A percentile compares a stretch with the other conserved stretches of the same genome.
Evolutionary conservation across 2,329 filamentous ascomycete species (phyloP).

Genomic region (Huntiella omanensis): DNA sequence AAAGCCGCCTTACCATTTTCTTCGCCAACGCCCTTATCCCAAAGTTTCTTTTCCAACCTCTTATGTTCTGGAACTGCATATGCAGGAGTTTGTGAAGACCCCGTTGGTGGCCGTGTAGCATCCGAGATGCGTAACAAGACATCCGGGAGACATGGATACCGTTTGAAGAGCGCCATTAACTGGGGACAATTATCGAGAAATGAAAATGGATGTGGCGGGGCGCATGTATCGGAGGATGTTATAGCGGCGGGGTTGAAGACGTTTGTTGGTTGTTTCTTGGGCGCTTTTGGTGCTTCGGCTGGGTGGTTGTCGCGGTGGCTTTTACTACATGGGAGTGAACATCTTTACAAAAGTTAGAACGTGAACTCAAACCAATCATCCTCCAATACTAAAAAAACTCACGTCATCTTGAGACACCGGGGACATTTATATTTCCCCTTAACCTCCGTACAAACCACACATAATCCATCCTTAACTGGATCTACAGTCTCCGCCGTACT

Average conservation of each 20-base stretch:
- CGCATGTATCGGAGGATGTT: constrained; percentile 5
- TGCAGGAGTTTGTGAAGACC: constrained; percentile 6
- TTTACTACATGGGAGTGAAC: constrained; percentile 39
- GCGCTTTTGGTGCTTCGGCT: constrained; percentile 19
- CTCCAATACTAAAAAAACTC: constrained; percentile 17
- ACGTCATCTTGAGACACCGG: constrained; percentile 40
- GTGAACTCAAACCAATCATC: not conserved
- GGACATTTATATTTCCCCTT: constrained; percentile 44
- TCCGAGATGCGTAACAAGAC: constrained; percentile 30
- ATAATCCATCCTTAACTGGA: constrained; percentile 16
- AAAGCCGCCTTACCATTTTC: constrained; percentile 35
- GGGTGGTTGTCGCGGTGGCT: constrained; percentile 32
- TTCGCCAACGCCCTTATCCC: constrained; percentile 40
- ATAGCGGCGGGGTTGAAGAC: constrained; percentile 7
- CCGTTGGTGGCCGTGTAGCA: constrained; percentile 28
- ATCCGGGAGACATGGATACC: constrained; percentile 30
- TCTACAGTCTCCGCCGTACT: not conserved
- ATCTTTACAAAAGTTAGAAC: constrained; percentile 22
- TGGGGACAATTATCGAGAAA: constrained; percentile 31
- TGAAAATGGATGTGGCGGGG: constrained; percentile 26
- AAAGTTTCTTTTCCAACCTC: constrained; percentile 22
- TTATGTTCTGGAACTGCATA: constrained; percentile 10
- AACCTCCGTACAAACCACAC: constrained; percentile 32
- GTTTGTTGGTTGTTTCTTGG: constrained; percentile 13
- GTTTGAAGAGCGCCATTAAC: constrained; percentile 30